Evolutionary conservation across 202 grass and related monocot species (phyloP), one percentile per base, ranked within the genome.

Genomic region (Zoysia matrella): DNA sequence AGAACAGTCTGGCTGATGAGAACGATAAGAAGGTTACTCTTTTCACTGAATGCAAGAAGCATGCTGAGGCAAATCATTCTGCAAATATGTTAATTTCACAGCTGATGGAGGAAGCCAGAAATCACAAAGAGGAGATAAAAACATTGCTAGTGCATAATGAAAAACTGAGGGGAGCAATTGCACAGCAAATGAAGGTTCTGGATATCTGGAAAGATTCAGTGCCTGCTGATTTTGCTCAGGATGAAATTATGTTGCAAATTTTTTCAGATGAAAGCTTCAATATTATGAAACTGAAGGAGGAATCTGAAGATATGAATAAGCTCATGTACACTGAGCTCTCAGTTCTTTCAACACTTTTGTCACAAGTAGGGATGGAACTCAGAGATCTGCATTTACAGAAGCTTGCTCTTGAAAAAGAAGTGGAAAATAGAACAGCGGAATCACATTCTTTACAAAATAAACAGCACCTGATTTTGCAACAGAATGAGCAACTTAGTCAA

Each of bases 1-100:
- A 94, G 72, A 90, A 63, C 56, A 90, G 81, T 86, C 91, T 95
- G 74, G 88, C 44, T 74, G 85, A 99, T 85, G 80, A 89, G 67
- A 82, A 79, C 79, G 87, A 91, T 43, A 86, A 84, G 61, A 91
- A 92, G 69, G 48, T 67, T 8, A 12, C 42, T 88, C 89, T 94
- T 74, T 89, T 79, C 48, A 60, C 71, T 65, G 70, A 92, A 81
- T 85, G 78, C 56, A 79, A 81, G 39, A 89, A 88, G 75, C 75
- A 90, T 77, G 63, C 79, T 39, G 74, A 76, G 57, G 80, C 81
- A 78, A 92, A 84, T 88, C 81, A 71, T 72, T 55, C 73, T 2
- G 51, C 85, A 47, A 79, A 90, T 48, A 74, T 75, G 71, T 90
- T 96, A 82, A 76, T 94, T 87, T 96, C 85, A 65, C 62, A 84